Conservation (phyloP, 768 basidiomycete genomes). For the Suillus placidus region DNA sequence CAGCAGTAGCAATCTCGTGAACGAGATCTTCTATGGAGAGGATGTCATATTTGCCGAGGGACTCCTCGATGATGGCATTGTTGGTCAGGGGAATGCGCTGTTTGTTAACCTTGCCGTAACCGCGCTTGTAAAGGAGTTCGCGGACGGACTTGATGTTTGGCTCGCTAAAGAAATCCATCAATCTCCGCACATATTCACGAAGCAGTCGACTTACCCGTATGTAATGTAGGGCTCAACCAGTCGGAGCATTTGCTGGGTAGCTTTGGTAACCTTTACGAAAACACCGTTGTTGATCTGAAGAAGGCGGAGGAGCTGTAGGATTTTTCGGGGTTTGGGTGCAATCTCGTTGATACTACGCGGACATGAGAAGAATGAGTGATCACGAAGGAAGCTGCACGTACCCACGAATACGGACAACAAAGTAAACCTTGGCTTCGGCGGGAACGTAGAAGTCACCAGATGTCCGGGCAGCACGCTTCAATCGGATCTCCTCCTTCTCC, state of each 20-base stretch:
- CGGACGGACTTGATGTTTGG: constrained; percentile 96
- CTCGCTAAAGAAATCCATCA: constrained; percentile 55
- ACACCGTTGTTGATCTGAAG: constrained; percentile 99
- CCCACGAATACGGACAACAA: constrained; percentile 97
- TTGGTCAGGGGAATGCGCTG: constrained; percentile 95
- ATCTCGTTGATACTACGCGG: constrained; percentile 94
- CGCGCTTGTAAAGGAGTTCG: constrained; percentile 98
- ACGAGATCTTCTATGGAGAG: constrained; percentile 97
- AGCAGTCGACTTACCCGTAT: constrained; percentile 71
- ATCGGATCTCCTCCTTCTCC: constrained; percentile 95
- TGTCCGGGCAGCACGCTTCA: constrained; percentile 90
- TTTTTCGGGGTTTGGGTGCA: constrained; percentile 99
- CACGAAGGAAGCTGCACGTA: constrained; percentile 43
- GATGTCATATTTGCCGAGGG: constrained; percentile 92
- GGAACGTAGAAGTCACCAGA: constrained; percentile 97
- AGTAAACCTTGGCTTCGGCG: constrained; percentile 96
- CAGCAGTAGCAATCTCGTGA: constrained; percentile 92
- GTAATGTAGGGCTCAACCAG: constrained; percentile 97
- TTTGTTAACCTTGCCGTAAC: constrained; percentile 97
- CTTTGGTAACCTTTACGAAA: constrained; percentile 95
- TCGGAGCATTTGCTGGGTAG: constrained; percentile 97
- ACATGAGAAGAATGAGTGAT: constrained; percentile 15
- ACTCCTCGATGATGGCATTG: constrained; percentile 90
- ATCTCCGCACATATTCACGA: not conserved
- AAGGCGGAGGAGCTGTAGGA: constrained; percentile 96